Base-by-base conservation (phyloP, 2,329 filamentous ascomycete species). In the Cercospora zeina region DNA sequence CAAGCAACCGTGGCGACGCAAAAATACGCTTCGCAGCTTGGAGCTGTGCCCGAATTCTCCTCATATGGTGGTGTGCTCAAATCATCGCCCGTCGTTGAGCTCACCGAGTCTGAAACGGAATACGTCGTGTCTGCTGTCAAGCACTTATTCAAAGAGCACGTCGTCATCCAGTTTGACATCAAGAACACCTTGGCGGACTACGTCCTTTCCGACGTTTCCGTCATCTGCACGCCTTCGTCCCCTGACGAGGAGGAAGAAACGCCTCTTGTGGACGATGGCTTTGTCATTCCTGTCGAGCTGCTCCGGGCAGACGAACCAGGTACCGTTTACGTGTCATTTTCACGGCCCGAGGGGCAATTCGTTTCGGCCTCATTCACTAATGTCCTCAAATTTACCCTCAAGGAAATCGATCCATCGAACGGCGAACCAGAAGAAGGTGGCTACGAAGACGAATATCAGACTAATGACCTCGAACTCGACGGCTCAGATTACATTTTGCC, bases 361-460 rank as follows among this genome's bases (percentile, higher is more conserved):
- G 87, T 92, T 4, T 82, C 89, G 21, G 87, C 89, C 57, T 89
- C 86, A 45, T 96, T 99, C 77, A 91, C 90, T 68, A 99, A 97
- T 77, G 81, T 91, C 39, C 88, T 99, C 74, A 97, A 95, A 78
- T 99, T 99, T 76, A 97, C 92, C 16, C 95, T 89, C 81, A 97
- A 97, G 80, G 95, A 99, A 78, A 95, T 99, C 68, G 95, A 99
- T 72, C 95, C 95, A 5, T 89, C 89, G 27, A 96, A 91, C n/a
- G 86, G 87, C 68, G 92, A 97, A 78, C 90, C 93, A 0, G 95
- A 99, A 76, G 92, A 96, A 14, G 84, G 80, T 51, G 95, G 95
- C 50, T 97, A 97, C 76, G 93, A 97, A 58, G 95, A 99, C 73
- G 95, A 99, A 79, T 99, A 99, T 74, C 91, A 97, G 79, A 89